Conservation (phyloP, 2,329 filamentous ascomycete species). For the Aspergillus sp. region DNA sequence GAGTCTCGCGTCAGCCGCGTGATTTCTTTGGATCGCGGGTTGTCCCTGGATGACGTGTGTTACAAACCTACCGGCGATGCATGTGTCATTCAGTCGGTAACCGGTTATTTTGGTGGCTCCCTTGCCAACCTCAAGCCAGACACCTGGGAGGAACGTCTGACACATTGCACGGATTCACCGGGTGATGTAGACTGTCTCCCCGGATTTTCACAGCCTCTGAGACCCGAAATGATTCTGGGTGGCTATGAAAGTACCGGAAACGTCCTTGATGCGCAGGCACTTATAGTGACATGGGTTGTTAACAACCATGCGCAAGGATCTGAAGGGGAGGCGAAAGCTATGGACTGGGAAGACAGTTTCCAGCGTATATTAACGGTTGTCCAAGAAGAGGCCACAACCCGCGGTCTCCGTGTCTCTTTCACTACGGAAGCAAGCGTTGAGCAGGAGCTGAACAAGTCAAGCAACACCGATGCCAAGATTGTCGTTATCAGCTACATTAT, state of each 20-base stretch:
- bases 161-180: constrained; percentile 73
- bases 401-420: constrained; percentile 86
- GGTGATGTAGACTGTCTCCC: constrained; percentile 74
- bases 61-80: constrained; percentile 88
- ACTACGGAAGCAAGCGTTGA: constrained; percentile 94
- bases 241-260: constrained; percentile 67
- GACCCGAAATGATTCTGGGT: constrained; percentile 81
- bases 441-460: constrained; percentile 94
- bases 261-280: constrained; percentile 71
- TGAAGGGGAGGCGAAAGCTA: constrained; percentile 67
- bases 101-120: constrained; percentile 77
- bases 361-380: constrained; percentile 72
- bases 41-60: constrained; percentile 79
- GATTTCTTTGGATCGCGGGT: constrained; percentile 66
- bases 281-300: constrained; percentile 93
- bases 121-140: constrained; percentile 61
- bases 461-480: constrained; percentile 97
- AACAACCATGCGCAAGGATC: constrained; percentile 79
- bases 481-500: constrained; percentile 94
- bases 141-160: constrained; percentile 71
- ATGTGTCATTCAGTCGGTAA: constrained; percentile 91
- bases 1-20: constrained; percentile 74
- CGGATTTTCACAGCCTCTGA: constrained; percentile 83
- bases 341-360: constrained; percentile 85
- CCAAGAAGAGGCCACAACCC: constrained; percentile 73